These are phyloP conservation scores for Hyphopichia burtonii DNA, from an alignment of 1,139 yeast genomes.

Conservation along the genomic window DNA sequence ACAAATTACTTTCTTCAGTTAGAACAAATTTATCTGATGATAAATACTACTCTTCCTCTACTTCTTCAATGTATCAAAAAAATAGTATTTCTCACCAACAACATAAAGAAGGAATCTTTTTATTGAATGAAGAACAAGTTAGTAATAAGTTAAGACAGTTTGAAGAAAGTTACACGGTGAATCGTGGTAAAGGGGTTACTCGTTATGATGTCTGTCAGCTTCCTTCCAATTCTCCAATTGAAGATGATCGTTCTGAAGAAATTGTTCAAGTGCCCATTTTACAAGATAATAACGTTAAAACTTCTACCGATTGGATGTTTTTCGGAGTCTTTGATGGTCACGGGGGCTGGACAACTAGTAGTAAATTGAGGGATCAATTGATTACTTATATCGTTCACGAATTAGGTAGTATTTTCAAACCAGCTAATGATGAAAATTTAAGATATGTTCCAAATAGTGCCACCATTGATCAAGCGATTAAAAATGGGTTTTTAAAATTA, in stretches of 20 bases:
- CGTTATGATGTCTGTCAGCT: conserved; percentile 89
- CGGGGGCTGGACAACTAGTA: conserved; percentile 93
- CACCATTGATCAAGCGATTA: conserved; percentile 75
- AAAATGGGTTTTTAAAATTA: conserved; percentile 73
- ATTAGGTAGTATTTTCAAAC: conserved; percentile 64
- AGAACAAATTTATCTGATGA: conserved; percentile 14
- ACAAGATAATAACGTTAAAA: conserved; percentile 50
- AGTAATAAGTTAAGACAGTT: conserved; percentile 64
- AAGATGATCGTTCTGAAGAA: conserved; percentile 88
- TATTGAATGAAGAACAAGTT: conserved; percentile 74
- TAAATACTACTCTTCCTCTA: conserved; percentile 44
- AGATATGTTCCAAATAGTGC: conserved; percentile 63
- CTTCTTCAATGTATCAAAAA: conserved; percentile 40
- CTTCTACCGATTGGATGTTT: conserved; percentile 84
- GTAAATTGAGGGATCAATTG: conserved; percentile 76
- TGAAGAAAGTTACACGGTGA: conserved; percentile 79
- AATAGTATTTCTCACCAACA: conserved; percentile 44
- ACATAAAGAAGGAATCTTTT: conserved; percentile 41
- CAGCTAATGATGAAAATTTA: conserved; percentile 49
- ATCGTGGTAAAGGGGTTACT: conserved; percentile 87
- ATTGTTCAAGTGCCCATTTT: conserved; percentile 77
- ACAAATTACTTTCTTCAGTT: conserved; percentile 1
- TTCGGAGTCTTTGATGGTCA: conserved; percentile 98
- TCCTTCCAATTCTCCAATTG: conserved; percentile 91
- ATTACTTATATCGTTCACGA: conserved; percentile 77